These are phyloP conservation scores for Ophiocordyceps camponoti-floridani DNA, from an alignment of 2,329 filamentous ascomycete species.

Conservation along the genomic window DNA sequence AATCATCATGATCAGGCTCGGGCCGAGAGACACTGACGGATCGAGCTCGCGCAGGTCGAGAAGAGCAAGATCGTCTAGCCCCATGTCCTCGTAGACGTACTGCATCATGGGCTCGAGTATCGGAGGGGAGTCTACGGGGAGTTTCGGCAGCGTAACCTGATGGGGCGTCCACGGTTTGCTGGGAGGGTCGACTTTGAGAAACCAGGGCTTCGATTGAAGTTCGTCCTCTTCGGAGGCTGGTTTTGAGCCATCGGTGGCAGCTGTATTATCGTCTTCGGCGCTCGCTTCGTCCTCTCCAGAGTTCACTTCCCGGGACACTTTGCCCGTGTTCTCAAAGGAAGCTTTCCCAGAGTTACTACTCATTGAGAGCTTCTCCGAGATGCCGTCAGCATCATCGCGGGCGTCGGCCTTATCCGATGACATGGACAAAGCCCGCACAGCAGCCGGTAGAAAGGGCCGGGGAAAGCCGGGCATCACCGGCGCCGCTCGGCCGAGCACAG, in stretches of 20 bases:
- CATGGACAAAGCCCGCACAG: conserved; percentile 1
- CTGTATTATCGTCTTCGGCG: neutral
- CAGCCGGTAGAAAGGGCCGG: conserved; percentile 3
- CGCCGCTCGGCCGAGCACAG: conserved; percentile 9
- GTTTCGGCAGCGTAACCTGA: conserved; percentile 28
- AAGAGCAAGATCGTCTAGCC: conserved; percentile 63
- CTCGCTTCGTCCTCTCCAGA: conserved; percentile 5
- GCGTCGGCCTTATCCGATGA: conserved; percentile 1
- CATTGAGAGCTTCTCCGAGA: too few relatives aligned
- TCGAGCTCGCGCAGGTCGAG: conserved; percentile 73
- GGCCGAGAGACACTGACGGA: conserved; percentile 71
- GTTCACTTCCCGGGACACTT: conserved; percentile 4
- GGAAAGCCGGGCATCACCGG: conserved; percentile 8
- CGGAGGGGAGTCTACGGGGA: conserved; percentile 50
- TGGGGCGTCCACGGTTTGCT: conserved; percentile 30
- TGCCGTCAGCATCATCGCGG: neutral
- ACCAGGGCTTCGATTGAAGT: conserved; percentile 52
- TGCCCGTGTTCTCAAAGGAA: too few relatives aligned
- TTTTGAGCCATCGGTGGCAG: conserved; percentile 1
- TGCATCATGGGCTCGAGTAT: conserved; percentile 57
- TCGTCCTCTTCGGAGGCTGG: conserved; percentile 8
- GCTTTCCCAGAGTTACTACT: too few relatives aligned
- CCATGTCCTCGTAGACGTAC: conserved; percentile 68
- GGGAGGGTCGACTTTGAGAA: conserved; percentile 55
- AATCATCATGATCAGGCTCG: conserved; percentile 82